Evolutionary conservation across 208 protist genomes (phyloP).

Genomic region (Acanthamoeba royreba): DNA sequence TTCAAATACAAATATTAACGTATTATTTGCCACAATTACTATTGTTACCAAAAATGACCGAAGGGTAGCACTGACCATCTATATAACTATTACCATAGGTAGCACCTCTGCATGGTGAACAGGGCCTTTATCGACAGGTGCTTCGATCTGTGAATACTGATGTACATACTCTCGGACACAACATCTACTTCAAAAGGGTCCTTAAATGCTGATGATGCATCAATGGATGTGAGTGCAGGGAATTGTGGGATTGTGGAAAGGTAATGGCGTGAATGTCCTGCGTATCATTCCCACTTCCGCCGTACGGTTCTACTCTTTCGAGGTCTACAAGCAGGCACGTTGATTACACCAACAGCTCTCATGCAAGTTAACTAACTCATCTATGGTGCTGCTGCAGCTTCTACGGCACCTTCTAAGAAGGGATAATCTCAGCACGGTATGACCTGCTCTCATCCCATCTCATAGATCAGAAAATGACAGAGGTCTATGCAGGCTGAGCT

Average conservation of each 20-base stretch:
- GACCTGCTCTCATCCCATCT: background rate
- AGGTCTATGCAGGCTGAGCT: conserved; percentile 83
- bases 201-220: background rate
- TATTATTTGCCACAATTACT: background rate
- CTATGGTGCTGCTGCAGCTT: no score
- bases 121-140: background rate
- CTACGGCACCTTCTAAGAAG: background rate
- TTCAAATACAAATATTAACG: background rate
- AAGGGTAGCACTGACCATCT: no score
- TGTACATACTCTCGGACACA: no score
- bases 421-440: background rate
- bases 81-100: background rate
- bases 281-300: conserved; percentile 9
- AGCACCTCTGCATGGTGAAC: background rate
- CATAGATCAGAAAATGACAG: no score
- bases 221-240: background rate
- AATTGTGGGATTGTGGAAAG: background rate
- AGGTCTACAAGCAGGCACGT: conserved; percentile 11
- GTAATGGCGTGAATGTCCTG: background rate
- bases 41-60: no score
- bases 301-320: background rate
- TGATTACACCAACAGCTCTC: no score
- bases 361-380: no score
- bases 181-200: no score
- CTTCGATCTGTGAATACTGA: no score